Percentiles rank a stretch among this genome's conserved stretches.
These are phyloP conservation scores for Colletotrichum godetiae DNA, from an alignment of 2,329 filamentous ascomycete genomes.

Conservation along the genomic window DNA sequence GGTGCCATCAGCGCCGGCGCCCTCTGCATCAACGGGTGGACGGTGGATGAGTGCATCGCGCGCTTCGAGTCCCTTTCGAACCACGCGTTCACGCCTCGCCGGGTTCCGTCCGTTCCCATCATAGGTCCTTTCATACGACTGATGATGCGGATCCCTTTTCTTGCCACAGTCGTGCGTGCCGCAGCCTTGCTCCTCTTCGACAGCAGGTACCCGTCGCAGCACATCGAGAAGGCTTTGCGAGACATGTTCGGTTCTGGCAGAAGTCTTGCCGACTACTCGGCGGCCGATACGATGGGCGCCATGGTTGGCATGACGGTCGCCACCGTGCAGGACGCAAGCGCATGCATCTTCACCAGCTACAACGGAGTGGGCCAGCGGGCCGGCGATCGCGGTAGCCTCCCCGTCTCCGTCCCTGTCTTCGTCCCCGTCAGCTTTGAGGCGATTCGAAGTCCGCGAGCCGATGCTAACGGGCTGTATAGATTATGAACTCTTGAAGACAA, in stretches of 20 bases:
- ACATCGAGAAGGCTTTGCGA: slow-evolving; percentile 16
- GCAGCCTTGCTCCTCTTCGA: slow-evolving; percentile 1
- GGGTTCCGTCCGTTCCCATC: not conserved
- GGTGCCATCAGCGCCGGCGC: not conserved
- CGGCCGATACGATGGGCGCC: not conserved
- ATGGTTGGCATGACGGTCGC: slow-evolving; percentile 9
- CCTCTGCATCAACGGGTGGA: slow-evolving; percentile 9
- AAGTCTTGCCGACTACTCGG: not conserved
- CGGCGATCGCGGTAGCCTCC: not conserved
- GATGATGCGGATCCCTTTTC: slow-evolving; percentile 5
- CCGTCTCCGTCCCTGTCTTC: not conserved
- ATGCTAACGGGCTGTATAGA: not conserved
- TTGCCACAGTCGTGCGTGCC: not conserved
- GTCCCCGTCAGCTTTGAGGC: not conserved
- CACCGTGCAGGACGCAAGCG: slow-evolving; percentile 3
- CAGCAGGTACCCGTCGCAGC: not conserved
- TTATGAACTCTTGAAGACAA: not conserved
- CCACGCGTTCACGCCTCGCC: not conserved
- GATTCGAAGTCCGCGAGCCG: not conserved
- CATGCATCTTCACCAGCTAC: slow-evolving; percentile 23
- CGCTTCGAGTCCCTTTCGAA: slow-evolving; percentile 3
- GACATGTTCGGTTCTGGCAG: not conserved
- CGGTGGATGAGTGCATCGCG: slow-evolving; percentile 12
- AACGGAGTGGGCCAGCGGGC: not conserved
- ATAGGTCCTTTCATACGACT: slow-evolving; percentile 1